phyloP scores from a whole-genome alignment of 2,329 filamentous ascomycete genomes.

The Cladosporium colombiae region DNA sequence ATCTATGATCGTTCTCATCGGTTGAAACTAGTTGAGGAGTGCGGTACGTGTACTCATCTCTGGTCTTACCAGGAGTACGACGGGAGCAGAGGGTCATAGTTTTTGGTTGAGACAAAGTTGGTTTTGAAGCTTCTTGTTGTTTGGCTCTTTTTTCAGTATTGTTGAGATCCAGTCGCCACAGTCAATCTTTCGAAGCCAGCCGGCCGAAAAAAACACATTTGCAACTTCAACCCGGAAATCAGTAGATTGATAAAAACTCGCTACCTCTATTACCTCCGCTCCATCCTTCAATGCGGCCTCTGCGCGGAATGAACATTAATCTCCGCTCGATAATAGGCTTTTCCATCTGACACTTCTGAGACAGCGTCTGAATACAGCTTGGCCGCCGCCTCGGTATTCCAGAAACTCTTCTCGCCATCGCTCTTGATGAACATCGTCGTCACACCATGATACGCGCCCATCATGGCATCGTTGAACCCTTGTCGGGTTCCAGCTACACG shows the following conservation, averaged over 20 bases:
- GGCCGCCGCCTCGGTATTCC: neutral
- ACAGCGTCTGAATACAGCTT: conserved; percentile 17
- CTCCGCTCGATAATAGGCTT: conserved; percentile 22
- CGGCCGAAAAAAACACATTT: too few species aligned
- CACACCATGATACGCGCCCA: conserved; percentile 6
- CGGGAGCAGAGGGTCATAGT: too few species aligned
- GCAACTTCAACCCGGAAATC: too few species aligned
- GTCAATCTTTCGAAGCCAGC: too few species aligned
- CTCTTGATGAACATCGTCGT: conserved; percentile 1
- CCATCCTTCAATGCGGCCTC: neutral
- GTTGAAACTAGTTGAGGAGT: neutral
- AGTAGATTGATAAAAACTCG: neutral
- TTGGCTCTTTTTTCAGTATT: too few species aligned
- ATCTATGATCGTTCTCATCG: neutral
- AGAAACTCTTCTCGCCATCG: neutral
- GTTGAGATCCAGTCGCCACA: too few species aligned
- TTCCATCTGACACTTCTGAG: conserved; percentile 19
- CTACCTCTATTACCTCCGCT: neutral
- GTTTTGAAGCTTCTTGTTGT: too few species aligned
- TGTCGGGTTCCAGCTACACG: conserved; percentile 22
- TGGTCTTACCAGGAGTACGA: neutral
- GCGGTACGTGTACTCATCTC: neutral
- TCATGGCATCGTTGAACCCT: neutral
- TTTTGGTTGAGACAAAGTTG: too few species aligned
- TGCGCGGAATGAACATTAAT: conserved; percentile 22